A percentile compares a stretch with the other conserved stretches of the same genome.
Evolutionary conservation across 148 eudicot genomes (phyloP).

Genomic region (Chenopodium berlandieri): DNA sequence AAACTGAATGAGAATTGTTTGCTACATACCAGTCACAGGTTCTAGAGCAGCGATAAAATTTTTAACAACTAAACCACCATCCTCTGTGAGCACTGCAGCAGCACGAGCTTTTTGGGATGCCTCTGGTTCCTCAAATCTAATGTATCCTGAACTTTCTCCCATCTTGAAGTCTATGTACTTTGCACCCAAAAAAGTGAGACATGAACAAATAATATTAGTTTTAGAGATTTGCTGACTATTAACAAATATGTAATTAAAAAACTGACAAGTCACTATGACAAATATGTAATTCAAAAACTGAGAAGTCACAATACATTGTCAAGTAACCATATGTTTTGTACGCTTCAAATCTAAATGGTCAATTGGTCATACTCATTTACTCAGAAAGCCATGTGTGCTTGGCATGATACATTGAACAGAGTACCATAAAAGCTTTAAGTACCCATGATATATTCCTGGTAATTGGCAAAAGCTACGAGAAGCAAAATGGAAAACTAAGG

Average conservation of each 20-base stretch:
- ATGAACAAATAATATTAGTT: conserved; percentile 17
- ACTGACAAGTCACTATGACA: neutral
- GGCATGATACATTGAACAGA: neutral
- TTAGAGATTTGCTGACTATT: neutral
- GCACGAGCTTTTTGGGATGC: conserved; percentile 83
- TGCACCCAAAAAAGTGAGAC: conserved; percentile 9
- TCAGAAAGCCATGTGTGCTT: neutral
- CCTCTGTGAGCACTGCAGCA: conserved; percentile 74
- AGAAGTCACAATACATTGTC: neutral
- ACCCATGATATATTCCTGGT: neutral
- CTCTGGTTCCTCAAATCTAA: conserved; percentile 73
- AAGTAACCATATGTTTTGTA: neutral
- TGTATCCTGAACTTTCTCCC: conserved; percentile 67
- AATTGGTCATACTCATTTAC: conserved; percentile 12
- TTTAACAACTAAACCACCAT: conserved; percentile 77
- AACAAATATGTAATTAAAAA: neutral
- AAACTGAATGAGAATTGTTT: neutral
- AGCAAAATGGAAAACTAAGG: neutral
- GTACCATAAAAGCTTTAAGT: neutral
- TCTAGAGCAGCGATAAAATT: conserved; percentile 67
- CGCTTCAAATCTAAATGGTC: neutral
- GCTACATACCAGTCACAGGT: conserved; percentile 65
- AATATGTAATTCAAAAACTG: neutral
- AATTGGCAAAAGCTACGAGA: neutral
- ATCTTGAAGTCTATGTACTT: conserved; percentile 79